These are phyloP conservation scores for Apostasia shenzhenica DNA, from an alignment of 106 monocot species.

Conservation along the genomic window DNA sequence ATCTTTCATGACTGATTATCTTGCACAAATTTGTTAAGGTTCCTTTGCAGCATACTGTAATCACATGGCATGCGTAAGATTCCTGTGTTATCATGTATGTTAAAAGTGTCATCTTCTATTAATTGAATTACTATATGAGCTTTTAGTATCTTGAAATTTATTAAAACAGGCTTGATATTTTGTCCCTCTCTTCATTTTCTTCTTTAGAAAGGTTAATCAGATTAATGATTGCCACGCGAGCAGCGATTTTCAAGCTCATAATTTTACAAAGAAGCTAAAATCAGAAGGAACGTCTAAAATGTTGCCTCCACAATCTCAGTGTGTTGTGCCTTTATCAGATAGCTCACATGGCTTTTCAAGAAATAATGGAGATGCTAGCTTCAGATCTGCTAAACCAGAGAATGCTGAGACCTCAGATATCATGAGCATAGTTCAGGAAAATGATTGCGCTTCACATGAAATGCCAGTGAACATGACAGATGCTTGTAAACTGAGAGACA, in stretches of 20 bases:
- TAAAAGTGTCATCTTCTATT: no score
- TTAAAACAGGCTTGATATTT: no score
- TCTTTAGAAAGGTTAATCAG: slow-evolving; percentile 25
- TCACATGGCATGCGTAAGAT: no score
- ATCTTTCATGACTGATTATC: no score
- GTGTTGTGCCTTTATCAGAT: slow-evolving; percentile 7
- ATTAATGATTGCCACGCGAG: slow-evolving; percentile 11
- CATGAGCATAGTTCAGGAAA: slow-evolving; percentile 70
- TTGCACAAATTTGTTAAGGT: no score
- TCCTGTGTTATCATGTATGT: no score
- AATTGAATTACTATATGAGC: no score
- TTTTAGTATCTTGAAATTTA: no score
- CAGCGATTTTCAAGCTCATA: slow-evolving; percentile 11
- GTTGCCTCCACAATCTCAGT: slow-evolving; percentile 6
- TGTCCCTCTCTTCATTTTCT: neutral
- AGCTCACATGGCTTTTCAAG: slow-evolving; percentile 4
- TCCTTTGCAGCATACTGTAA: no score
- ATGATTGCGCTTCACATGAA: slow-evolving; percentile 7
- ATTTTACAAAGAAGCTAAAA: slow-evolving; percentile 31
- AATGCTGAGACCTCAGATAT: slow-evolving; percentile 39
- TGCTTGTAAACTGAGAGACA: slow-evolving; percentile 12
- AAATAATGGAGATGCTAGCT: slow-evolving; percentile 1
- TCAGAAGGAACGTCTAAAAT: slow-evolving; percentile 18
- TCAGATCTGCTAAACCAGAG: slow-evolving; percentile 7
- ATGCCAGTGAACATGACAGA: neutral